Evolutionary conservation across 768 basidiomycete genomes (phyloP).

Genomic region (Phanerochaete carnosa): DNA sequence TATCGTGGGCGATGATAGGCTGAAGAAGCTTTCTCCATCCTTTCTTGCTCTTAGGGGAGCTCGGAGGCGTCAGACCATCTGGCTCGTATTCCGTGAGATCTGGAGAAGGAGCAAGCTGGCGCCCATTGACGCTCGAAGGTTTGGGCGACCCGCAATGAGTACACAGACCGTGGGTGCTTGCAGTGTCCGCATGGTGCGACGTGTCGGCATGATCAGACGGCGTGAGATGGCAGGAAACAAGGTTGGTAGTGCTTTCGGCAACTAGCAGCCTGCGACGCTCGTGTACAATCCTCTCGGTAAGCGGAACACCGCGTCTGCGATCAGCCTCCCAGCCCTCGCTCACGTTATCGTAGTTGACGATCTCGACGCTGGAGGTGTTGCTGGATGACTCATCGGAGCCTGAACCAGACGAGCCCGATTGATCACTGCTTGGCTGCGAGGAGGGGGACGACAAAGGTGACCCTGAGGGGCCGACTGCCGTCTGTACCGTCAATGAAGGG

Average conservation of each 20-base stretch:
- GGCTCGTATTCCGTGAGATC: background rate
- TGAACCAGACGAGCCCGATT: slow-evolving; percentile 27
- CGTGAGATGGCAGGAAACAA: background rate
- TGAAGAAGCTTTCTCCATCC: slow-evolving; percentile 11
- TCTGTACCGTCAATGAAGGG: background rate
- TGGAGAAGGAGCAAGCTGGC: slow-evolving; percentile 2
- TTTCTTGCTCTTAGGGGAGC: slow-evolving; percentile 5
- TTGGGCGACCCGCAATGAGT: slow-evolving; percentile 20
- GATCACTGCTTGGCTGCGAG: slow-evolving; percentile 1
- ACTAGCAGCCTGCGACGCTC: slow-evolving; percentile 19
- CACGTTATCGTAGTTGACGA: slow-evolving; percentile 42
- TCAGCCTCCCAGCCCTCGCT: slow-evolving; percentile 42
- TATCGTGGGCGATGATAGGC: slow-evolving; percentile 3
- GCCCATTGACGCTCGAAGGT: slow-evolving; percentile 13
- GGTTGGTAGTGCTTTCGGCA: slow-evolving; percentile 2
- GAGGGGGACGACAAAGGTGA: slow-evolving; percentile 8
- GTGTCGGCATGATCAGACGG: background rate
- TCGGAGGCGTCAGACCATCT: slow-evolving; percentile 4
- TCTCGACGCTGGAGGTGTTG: slow-evolving; percentile 40
- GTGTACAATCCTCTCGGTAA: slow-evolving; percentile 36
- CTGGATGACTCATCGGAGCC: slow-evolving; percentile 40
- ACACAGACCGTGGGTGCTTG: slow-evolving; percentile 11
- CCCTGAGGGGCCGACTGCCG: background rate
- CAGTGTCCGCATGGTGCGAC: background rate
- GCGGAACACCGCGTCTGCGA: slow-evolving; percentile 37